A percentile compares a stretch with the other conserved stretches of the same genome.
Evolutionary conservation across 352 stramenopile species (phyloP).

Genomic region (Pythium angustatum): DNA sequence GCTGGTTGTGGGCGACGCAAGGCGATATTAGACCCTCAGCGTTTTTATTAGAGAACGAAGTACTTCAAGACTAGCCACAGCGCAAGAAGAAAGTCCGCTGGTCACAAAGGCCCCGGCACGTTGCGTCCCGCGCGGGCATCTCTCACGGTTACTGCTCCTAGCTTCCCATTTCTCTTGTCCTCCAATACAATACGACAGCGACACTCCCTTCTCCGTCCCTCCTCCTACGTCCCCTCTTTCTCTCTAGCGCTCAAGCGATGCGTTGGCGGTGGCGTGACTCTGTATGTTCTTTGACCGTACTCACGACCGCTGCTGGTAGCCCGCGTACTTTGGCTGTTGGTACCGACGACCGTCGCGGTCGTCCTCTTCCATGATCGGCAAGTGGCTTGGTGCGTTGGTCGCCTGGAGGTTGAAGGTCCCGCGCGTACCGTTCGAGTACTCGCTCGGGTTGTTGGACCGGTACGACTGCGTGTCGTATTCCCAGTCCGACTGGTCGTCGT

Average conservation of each 20-base stretch:
- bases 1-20: not conserved
- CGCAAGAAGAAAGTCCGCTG: no score
- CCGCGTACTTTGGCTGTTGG: not conserved
- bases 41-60: no score
- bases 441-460: constrained; percentile 38
- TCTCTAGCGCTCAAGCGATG: no score
- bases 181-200: constrained; percentile 16
- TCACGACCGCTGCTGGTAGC: constrained; percentile 5
- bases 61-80: no score
- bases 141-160: no score
- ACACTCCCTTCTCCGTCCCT: not conserved
- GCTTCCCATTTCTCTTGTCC: not conserved
- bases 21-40: not conserved
- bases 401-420: constrained; percentile 59
- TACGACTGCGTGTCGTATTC: constrained; percentile 59
- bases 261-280: not conserved
- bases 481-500: constrained; percentile 72
- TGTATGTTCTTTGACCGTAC: not conserved
- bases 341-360: constrained; percentile 37
- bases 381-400: constrained; percentile 14
- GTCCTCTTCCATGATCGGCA: constrained; percentile 73
- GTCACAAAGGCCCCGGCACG: no score
- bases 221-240: not conserved
- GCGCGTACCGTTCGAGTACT: constrained; percentile 31
- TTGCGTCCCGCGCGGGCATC: no score